Base-by-base conservation (phyloP, 2,329 filamentous ascomycete species). In the Colletotrichum falcatum region DNA sequence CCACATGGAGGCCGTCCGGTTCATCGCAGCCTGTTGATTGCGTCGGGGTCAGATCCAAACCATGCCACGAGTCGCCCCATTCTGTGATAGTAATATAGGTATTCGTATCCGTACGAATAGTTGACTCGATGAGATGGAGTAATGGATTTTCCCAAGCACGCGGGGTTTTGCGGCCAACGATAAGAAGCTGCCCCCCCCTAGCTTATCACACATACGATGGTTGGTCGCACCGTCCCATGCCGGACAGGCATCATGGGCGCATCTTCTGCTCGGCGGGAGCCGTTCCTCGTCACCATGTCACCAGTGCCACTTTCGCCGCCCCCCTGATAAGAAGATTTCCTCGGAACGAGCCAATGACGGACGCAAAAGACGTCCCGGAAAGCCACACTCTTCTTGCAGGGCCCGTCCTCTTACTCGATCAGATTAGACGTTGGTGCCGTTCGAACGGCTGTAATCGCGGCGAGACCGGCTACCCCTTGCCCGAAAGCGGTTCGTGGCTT, bases 51-150 rank as follows among this genome's bases (percentile, higher is more conserved):
- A 14, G 54, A 26, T 46, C 66, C 28, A 46, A 39, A 60, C 30
- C 54, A 39, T 64, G 59, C 60, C 58, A 48, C 39, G 20, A 58
- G n/a, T 42, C 49, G 42, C 53, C n/a, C 49, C 26, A 46, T 60
- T 68, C 58, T 42, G 65, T 46, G 18, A 14, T 12, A 60, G n/a
- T n/a, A n/a, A n/a, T n/a, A n/a, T n/a, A n/a, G n/a, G n/a, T n/a
- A n/a, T n/a, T n/a, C n/a, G n/a, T n/a, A n/a, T n/a, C n/a, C n/a
- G n/a, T n/a, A n/a, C n/a, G n/a, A n/a, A n/a, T 58, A 33, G 65
- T 74, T 75, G 72, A 75, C 73, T 74, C 73, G 71, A 75, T 75
- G 64, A 64, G 60, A 74, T 75, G 71, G 73, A 75, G 73, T 75
- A 75, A 75, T 72, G 74, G 74, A 84, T 51, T 64, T 72, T 65